Evolutionary conservation across 2,329 filamentous ascomycete species (phyloP), one percentile per base, ranked within the genome.

Genomic region (Aspergillus chevalieri): DNA sequence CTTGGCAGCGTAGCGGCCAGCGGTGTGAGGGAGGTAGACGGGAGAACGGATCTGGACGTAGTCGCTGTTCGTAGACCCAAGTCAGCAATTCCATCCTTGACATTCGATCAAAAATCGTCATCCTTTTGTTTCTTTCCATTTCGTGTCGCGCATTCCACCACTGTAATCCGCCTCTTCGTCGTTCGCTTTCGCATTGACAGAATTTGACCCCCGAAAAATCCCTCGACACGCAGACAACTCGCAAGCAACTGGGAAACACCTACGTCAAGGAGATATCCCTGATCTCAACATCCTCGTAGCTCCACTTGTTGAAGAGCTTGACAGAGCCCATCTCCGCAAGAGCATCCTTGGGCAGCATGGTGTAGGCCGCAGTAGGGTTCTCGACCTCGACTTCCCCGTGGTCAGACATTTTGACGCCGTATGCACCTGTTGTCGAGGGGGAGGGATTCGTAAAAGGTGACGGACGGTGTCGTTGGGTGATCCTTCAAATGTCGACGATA

Each of bases 211-310:
- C 15, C 10, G 19, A 34, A 21, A 12, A 10, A 36, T 34, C 14
- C 42, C 10, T 49, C 55, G 48, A 60, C 54, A 57, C 57, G 60
- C 53, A 62, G 54, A 61, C 62, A 65, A 56, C 51, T 41, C 47
- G 50, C 17, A 12, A 15, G n/a, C 45, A 36, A 52, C 49, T 53
- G 56, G 56, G 56, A 49, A 53, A 47, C 67, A 75, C 89, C 81
- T 94, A 98, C 93, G 92, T 97, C 81, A 98, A 83, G 70, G 93
- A 98, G 80, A 98, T 97, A 76, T 98, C 93, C 77, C 92, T 86
- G 78, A 98, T 93, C 84, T 98, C 93, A 73, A 98, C 92, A 85
- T 97, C 89, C 75, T 93, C 93, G 80, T 97, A 98, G 79, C 79
- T 85, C 85, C 91, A 95, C 80, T 94, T 95, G 86, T 93, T 94